These are phyloP conservation scores for Coemansia sp. DNA, from an alignment of 371 early-diverging fungal species.

Conservation along the genomic window DNA sequence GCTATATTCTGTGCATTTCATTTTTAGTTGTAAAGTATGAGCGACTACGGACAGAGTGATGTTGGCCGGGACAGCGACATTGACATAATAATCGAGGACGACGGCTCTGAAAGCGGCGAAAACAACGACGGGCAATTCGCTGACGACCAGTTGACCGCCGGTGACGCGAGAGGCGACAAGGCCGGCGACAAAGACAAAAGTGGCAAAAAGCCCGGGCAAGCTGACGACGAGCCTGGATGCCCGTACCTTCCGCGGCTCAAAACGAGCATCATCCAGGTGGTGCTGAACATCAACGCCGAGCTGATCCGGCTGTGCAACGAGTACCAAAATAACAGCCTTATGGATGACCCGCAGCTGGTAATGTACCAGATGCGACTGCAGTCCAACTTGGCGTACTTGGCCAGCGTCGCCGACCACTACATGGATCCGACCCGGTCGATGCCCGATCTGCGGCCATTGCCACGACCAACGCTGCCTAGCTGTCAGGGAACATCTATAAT, in stretches of 20 bases:
- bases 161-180: not conserved
- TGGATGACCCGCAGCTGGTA: constrained; percentile 57
- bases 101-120: constrained; percentile 29
- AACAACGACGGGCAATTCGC: constrained; percentile 4
- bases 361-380: constrained; percentile 60
- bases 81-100: constrained; percentile 31
- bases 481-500: constrained; percentile 34
- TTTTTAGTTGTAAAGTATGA: too few species aligned
- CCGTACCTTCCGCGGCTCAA: constrained; percentile 50
- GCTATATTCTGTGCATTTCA: too few species aligned
- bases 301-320: constrained; percentile 57
- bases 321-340: constrained; percentile 60
- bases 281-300: constrained; percentile 58
- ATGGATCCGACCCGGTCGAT: constrained; percentile 37
- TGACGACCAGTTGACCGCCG: not conserved
- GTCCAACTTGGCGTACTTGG: constrained; percentile 58
- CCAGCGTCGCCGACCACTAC: constrained; percentile 59
- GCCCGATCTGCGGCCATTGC: constrained; percentile 40
- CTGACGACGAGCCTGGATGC: constrained; percentile 36
- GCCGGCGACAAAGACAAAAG: constrained; percentile 2
- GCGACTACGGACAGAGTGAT: too few species aligned
- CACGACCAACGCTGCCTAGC: constrained; percentile 23
- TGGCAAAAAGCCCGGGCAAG: constrained; percentile 6
- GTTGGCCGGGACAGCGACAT: too few species aligned
- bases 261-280: constrained; percentile 49